phyloP scores from a whole-genome alignment of 2,329 filamentous ascomycete genomes.

The Fusarium aywerte region DNA sequence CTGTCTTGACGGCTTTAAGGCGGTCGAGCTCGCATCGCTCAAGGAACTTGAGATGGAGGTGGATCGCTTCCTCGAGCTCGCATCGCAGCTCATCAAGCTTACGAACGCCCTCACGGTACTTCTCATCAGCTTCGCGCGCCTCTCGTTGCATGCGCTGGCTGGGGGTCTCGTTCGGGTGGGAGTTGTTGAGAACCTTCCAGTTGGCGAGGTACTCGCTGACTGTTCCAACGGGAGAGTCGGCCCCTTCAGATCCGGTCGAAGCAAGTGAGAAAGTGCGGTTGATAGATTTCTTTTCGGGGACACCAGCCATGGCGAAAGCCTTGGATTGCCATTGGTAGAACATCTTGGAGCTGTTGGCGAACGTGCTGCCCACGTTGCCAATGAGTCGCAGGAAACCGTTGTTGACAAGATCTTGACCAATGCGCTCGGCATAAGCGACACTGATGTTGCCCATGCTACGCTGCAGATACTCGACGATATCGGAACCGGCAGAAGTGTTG shows the following conservation, averaged over 20 bases:
- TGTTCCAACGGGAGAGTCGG: constrained; percentile 83
- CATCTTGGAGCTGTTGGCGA: constrained; percentile 97
- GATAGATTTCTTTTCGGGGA: constrained; percentile 87
- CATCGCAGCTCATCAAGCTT: constrained; percentile 92
- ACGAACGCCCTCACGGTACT: constrained; percentile 87
- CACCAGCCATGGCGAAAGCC: constrained; percentile 85
- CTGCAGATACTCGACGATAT: constrained; percentile 96
- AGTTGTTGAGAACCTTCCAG: constrained; percentile 88
- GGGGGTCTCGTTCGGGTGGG: constrained; percentile 92
- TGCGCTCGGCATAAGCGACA: constrained; percentile 90
- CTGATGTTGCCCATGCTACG: constrained; percentile 85
- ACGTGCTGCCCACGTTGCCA: constrained; percentile 93
- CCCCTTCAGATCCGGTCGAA: constrained; percentile 63
- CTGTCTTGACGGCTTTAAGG: constrained; percentile 97
- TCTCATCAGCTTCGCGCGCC: constrained; percentile 88
- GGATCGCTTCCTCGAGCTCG: constrained; percentile 94
- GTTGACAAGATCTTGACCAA: constrained; percentile 90
- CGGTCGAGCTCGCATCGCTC: constrained; percentile 97
- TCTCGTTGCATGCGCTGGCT: constrained; percentile 87
- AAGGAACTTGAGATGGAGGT: constrained; percentile 92
- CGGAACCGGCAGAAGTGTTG: constrained; percentile 89
- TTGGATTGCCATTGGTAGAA: constrained; percentile 97
- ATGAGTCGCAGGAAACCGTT: constrained; percentile 90
- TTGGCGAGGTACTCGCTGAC: constrained; percentile 90
- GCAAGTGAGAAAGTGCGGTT: constrained; percentile 79